A percentile compares a stretch with the other conserved stretches of the same genome.
Conservation (phyloP, 2,329 filamentous ascomycete species). For the Sporothrix dimorphospora region DNA sequence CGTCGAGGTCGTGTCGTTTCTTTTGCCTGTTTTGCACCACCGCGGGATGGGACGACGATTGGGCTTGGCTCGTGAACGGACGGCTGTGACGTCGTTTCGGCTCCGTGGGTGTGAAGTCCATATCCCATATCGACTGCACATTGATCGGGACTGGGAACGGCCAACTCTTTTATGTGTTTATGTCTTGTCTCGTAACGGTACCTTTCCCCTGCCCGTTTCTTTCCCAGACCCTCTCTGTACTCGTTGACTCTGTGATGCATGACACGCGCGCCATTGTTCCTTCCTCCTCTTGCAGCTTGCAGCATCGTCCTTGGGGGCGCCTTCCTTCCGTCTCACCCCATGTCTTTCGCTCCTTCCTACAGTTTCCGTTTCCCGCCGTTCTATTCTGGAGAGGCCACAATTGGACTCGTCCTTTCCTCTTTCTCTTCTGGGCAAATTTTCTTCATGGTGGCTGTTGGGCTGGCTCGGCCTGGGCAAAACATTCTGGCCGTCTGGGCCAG, state of each 20-base stretch:
- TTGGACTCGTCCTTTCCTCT: background rate
- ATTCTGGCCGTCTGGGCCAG: conserved; percentile 1
- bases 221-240: background rate
- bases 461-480: background rate
- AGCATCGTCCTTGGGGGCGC: background rate
- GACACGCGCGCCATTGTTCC: background rate
- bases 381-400: background rate
- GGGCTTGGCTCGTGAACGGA: background rate
- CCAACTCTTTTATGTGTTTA: background rate
- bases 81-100: conserved; percentile 23
- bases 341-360: background rate
- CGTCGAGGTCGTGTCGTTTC: background rate
- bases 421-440: background rate
- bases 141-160: background rate
- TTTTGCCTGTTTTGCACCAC: conserved; percentile 4
- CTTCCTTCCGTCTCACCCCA: conserved; percentile 3
- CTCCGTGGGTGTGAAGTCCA: conserved; percentile 18
- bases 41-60: background rate
- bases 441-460: conserved; percentile 7
- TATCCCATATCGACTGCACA: background rate
- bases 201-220: background rate
- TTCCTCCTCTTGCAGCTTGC: background rate
- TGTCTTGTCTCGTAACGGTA: background rate
- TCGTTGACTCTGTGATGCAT: background rate
- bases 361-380: background rate